Evolutionary conservation across 129 eudicot species (phyloP).

Genomic region (Saussurea involucrata): DNA sequence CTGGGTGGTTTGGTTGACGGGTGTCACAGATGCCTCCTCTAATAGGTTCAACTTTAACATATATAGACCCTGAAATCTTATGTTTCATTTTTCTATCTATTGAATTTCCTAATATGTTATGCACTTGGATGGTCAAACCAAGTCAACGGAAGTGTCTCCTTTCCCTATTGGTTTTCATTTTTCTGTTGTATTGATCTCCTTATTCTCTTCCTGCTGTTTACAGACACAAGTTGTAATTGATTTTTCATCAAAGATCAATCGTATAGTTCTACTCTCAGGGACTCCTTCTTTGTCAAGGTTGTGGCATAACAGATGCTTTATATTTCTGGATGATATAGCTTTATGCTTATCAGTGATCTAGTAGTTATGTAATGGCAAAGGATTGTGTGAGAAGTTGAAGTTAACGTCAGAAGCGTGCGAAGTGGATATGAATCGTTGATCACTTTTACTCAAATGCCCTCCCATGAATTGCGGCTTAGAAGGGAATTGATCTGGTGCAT

Average conservation of each 20-base stretch:
- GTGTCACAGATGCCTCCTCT: too few species aligned
- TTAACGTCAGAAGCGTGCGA: too few species aligned
- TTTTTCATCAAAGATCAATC: slow-evolving; percentile 68
- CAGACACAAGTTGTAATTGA: slow-evolving; percentile 83
- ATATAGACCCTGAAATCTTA: too few species aligned
- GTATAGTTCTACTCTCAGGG: slow-evolving; percentile 79
- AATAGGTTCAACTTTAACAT: too few species aligned
- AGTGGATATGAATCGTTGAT: too few species aligned
- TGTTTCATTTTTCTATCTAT: neutral
- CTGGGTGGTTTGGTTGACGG: too few species aligned
- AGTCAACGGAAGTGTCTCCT: neutral
- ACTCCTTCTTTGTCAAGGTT: slow-evolving; percentile 99
- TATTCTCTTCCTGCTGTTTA: slow-evolving; percentile 15
- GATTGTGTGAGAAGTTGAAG: too few species aligned
- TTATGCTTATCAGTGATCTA: slow-evolving; percentile 17
- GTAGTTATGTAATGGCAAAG: too few species aligned
- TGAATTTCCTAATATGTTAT: neutral
- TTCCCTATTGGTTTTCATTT: neutral
- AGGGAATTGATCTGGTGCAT: too few species aligned
- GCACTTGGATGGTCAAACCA: slow-evolving; percentile 10
- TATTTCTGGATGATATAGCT: neutral
- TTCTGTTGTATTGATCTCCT: neutral
- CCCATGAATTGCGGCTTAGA: too few species aligned
- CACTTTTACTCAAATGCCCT: too few species aligned
- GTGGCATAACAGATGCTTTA: slow-evolving; percentile 23